Evolutionary conservation across 2,329 filamentous ascomycete species (phyloP), one percentile per base, ranked within the genome.

Genomic region (Cladophialophora yegresii): DNA sequence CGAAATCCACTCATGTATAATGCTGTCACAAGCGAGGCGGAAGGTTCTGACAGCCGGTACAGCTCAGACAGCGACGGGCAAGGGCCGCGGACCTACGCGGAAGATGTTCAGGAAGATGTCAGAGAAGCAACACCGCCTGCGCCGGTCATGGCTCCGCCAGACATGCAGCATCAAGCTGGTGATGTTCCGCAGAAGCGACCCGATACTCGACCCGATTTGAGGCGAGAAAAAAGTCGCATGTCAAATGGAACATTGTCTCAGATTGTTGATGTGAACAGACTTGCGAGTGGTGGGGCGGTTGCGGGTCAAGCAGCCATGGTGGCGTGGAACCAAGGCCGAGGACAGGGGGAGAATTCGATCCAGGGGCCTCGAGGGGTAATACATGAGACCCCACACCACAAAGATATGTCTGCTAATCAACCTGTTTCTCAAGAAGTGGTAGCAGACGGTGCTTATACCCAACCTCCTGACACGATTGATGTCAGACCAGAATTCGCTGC

Each of bases 211-310:
- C 85, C 89, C 13, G 91, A 95, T 73, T 82, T 93, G 71, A 88
- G 90, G 67, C 87, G 87, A 68, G 91, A 90, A 58, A 95, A 92
- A 71, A 92, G 89, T 70, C 88, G 92, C 23, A 87, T 98, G 75
- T 96, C 95, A 28, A 85, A 83, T 70, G 87, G 87, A 0, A 98
- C 93, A 0, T 81, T 97, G 53, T 84, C 88, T 51, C 92, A 97
- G 74, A 82, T 98, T 74, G 87, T 86, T 33, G 89, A 88, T 69
- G 89, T 89, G 53, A 86, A 85, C 60, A 85, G 84, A 23, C 28
- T 60, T 10, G 64, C 62, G 23, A 63, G 51, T 23, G 43, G 73
- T 71, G 59, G 74, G 65, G 69, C 73, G 64, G 45, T 26, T 50
- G 77, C 78, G 49, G 73, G 75, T 26, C 76, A 77, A 58, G 77